phyloP scores from a whole-genome alignment of 1,284 basidiomycete species.

The Leccinum fallax region DNA sequence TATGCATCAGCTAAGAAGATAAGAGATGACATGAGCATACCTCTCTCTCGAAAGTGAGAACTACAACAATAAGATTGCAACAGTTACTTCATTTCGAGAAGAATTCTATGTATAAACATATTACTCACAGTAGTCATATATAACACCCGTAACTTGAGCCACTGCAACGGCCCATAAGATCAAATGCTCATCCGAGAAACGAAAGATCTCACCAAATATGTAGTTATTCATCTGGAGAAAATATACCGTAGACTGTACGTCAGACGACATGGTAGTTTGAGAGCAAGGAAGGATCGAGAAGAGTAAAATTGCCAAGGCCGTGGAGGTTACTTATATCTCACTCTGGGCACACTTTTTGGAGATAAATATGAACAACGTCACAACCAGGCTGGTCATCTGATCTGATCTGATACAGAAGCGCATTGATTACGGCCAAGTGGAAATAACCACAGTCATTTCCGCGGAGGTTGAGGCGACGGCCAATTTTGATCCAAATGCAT shows the following conservation, averaged over 20 bases:
- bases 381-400: too few relatives aligned
- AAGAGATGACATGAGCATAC: not conserved
- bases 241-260: not conserved
- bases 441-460: too few relatives aligned
- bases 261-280: not conserved
- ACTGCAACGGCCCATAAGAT: not conserved
- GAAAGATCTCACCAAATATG: not conserved
- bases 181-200: not conserved
- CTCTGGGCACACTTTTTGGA: not conserved
- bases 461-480: not conserved
- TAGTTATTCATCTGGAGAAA: not conserved
- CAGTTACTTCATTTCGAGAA: not conserved
- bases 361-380: not conserved
- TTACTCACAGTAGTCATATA: not conserved
- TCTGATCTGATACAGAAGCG: not conserved
- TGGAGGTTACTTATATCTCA: not conserved
- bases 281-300: not conserved
- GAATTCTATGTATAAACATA: not conserved
- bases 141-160: not conserved
- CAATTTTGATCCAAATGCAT: not conserved
- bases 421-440: too few relatives aligned
- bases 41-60: not conserved
- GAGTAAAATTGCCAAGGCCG: not conserved
- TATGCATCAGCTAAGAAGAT: not conserved
- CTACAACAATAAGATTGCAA: not conserved